These are phyloP conservation scores for Solanum chacoense DNA, from an alignment of 305 asterid genomes.

Conservation along the genomic window DNA sequence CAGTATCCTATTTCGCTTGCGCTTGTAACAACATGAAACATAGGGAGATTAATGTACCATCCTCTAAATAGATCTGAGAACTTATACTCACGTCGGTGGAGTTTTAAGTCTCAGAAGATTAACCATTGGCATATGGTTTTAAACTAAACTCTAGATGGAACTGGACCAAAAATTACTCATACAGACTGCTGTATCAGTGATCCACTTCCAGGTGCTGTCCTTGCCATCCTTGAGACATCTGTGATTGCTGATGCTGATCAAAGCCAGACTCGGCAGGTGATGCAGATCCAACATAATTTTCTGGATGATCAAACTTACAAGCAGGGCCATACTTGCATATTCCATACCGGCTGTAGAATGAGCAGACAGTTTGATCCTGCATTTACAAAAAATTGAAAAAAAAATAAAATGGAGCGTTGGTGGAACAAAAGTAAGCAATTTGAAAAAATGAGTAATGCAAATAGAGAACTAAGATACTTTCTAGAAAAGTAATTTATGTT, in stretches of 20 bases:
- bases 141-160: neutral
- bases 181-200: constrained; percentile 10
- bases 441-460: neutral
- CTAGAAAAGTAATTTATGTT: neutral
- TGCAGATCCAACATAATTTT: constrained; percentile 11
- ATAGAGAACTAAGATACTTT: neutral
- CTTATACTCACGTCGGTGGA: neutral
- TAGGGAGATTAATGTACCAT: neutral
- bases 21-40: constrained; percentile 7
- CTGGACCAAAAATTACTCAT: neutral
- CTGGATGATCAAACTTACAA: constrained; percentile 40
- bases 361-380: constrained; percentile 36
- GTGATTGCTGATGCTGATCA: constrained; percentile 1
- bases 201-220: constrained; percentile 21
- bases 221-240: constrained; percentile 12
- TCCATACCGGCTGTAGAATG: constrained; percentile 24
- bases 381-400: neutral
- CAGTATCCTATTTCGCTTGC: constrained; percentile 15
- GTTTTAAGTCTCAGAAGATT: neutral
- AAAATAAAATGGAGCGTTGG: neutral
- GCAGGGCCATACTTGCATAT: constrained; percentile 43
- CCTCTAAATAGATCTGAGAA: neutral
- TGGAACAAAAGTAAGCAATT: neutral
- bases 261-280: neutral
- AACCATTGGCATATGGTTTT: neutral